phyloP scores from a whole-genome alignment of 805 yeast species.

The Starmerella potacharoeniae region DNA sequence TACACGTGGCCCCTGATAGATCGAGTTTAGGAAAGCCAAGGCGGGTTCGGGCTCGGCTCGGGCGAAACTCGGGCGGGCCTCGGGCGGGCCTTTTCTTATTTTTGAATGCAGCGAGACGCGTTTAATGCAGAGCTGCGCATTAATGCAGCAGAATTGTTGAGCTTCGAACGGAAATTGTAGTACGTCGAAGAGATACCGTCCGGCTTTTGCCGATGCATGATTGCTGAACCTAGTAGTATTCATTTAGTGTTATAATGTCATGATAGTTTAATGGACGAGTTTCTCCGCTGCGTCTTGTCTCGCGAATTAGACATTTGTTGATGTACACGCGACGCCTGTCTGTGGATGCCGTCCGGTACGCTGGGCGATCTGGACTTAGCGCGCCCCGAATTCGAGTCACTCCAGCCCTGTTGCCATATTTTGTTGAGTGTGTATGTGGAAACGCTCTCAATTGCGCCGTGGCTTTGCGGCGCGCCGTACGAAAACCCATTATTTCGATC shows the following conservation, averaged over 20 bases:
- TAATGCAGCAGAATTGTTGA: too few relatives aligned
- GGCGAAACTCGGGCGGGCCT: too few relatives aligned
- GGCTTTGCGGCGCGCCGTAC: slow-evolving; percentile 8
- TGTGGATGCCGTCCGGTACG: slow-evolving; percentile 1
- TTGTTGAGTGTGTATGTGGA: slow-evolving; percentile 17
- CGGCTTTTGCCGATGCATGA: too few relatives aligned
- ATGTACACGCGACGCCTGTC: slow-evolving; percentile 11
- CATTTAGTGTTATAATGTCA: not conserved
- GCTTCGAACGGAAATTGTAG: too few relatives aligned
- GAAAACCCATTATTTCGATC: slow-evolving; percentile 6
- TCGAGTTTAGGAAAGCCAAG: too few relatives aligned
- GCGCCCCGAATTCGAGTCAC: slow-evolving; percentile 11
- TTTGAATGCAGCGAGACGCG: too few relatives aligned
- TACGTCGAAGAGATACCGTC: too few relatives aligned
- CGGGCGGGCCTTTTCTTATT: too few relatives aligned
- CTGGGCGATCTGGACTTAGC: not conserved
- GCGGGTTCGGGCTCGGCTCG: too few relatives aligned
- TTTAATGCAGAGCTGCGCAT: too few relatives aligned
- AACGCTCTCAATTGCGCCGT: slow-evolving; percentile 14
- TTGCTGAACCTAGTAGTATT: too few relatives aligned
- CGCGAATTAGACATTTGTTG: slow-evolving; percentile 6
- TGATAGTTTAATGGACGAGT: not conserved
- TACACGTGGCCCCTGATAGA: not conserved
- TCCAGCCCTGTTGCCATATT: slow-evolving; percentile 23
- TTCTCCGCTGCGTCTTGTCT: not conserved